A percentile compares a stretch with the other conserved stretches of the same genome.
Evolutionary conservation across 257 asterid genomes (phyloP).

Genomic region (Hygrophila difformis): DNA sequence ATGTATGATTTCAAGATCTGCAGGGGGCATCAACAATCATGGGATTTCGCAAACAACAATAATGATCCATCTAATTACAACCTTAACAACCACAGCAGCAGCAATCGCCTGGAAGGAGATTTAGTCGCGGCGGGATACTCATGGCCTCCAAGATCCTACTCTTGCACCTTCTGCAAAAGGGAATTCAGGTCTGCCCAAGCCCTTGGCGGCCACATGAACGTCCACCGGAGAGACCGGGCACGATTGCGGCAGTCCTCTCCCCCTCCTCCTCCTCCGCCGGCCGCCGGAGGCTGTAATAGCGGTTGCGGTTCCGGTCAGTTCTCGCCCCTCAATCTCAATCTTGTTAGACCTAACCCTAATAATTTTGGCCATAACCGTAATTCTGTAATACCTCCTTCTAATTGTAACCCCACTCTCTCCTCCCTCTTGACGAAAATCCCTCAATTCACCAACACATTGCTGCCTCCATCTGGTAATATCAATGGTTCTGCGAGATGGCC

Average conservation of each 20-base stretch:
- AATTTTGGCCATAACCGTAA: slow-evolving; percentile 31
- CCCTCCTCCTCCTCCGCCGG: slow-evolving; percentile 29
- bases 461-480: too few relatives aligned
- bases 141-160: slow-evolving; percentile 87
- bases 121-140: slow-evolving; percentile 42
- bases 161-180: slow-evolving; percentile 82
- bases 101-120: slow-evolving; percentile 20
- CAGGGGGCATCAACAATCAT: slow-evolving; percentile 30
- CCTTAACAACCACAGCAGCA: too few relatives aligned
- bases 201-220: slow-evolving; percentile 98
- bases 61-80: too few relatives aligned
- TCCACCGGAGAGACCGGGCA: slow-evolving; percentile 82
- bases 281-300: neutral
- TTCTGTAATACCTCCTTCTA: slow-evolving; percentile 12
- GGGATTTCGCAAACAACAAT: slow-evolving; percentile 4
- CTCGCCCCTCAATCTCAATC: slow-evolving; percentile 33
- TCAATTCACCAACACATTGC: slow-evolving; percentile 22
- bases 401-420: slow-evolving; percentile 20
- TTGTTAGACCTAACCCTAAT: slow-evolving; percentile 32
- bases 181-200: slow-evolving; percentile 95
- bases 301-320: slow-evolving; percentile 2
- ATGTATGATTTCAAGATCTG: slow-evolving; percentile 24
- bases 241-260: slow-evolving; percentile 48
- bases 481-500: too few relatives aligned
- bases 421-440: slow-evolving; percentile 30